Evolutionary conservation across 768 basidiomycete species (phyloP).

Genomic region (Calocybe cyanea): DNA sequence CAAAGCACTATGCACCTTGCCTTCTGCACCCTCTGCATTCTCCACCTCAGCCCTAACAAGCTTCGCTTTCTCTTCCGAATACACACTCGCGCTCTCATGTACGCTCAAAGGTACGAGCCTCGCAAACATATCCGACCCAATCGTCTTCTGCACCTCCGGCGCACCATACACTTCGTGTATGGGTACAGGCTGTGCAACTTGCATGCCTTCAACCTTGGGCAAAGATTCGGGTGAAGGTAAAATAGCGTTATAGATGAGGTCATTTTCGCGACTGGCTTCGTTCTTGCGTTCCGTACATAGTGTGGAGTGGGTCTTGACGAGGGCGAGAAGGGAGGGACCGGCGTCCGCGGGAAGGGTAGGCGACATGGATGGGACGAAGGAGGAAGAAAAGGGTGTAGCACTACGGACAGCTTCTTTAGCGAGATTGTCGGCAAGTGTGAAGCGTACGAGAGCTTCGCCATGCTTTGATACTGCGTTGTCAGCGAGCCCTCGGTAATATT

Average conservation of each 20-base stretch:
- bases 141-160: slow-evolving; percentile 90
- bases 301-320: slow-evolving; percentile 78
- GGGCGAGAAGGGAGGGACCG: slow-evolving; percentile 71
- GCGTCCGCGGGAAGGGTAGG: slow-evolving; percentile 88
- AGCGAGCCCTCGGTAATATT: slow-evolving; percentile 81
- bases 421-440: slow-evolving; percentile 67
- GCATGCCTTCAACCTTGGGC: slow-evolving; percentile 76
- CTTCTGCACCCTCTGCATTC: slow-evolving; percentile 79
- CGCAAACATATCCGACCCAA: slow-evolving; percentile 88
- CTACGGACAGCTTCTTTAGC: slow-evolving; percentile 81
- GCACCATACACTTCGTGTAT: slow-evolving; percentile 94
- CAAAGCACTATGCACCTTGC: slow-evolving; percentile 70
- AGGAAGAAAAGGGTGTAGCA: slow-evolving; percentile 62
- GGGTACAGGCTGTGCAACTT: slow-evolving; percentile 77
- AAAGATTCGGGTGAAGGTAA: slow-evolving; percentile 77
- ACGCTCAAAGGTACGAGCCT: slow-evolving; percentile 88
- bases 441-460: slow-evolving; percentile 81
- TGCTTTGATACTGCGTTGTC: slow-evolving; percentile 76
- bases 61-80: slow-evolving; percentile 99
- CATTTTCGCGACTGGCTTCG: slow-evolving; percentile 87
- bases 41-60: slow-evolving; percentile 84
- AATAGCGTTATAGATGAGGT: slow-evolving; percentile 94
- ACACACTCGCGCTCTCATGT: slow-evolving; percentile 93
- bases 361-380: slow-evolving; percentile 68
- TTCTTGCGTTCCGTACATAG: slow-evolving; percentile 70